These are phyloP conservation scores for Fusarium tanahbumbuense DNA, from an alignment of 2,329 filamentous ascomycete genomes.

Conservation along the genomic window DNA sequence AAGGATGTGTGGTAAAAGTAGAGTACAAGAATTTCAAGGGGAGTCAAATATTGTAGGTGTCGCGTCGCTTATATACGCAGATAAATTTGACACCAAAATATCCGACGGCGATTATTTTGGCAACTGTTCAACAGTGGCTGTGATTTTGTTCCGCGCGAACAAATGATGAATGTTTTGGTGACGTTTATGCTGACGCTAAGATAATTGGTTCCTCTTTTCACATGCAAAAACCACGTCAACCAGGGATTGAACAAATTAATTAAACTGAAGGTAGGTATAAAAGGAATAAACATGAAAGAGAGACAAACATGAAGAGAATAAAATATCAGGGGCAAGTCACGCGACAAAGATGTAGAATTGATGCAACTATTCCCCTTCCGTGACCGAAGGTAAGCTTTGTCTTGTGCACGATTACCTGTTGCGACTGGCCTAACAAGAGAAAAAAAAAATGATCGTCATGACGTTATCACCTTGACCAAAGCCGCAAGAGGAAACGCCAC, in stretches of 20 bases:
- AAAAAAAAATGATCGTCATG: background rate
- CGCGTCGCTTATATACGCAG: background rate
- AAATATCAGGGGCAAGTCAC: constrained; percentile 38
- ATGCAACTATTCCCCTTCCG: constrained; percentile 37
- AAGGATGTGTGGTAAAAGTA: background rate
- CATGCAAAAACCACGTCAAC: background rate
- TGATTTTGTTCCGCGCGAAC: background rate
- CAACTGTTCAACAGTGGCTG: background rate
- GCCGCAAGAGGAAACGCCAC: background rate
- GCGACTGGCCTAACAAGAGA: no score
- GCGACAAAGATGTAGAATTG: constrained; percentile 28
- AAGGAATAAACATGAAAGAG: background rate
- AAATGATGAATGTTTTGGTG: background rate
- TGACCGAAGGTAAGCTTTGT: constrained; percentile 43
- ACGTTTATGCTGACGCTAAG: constrained; percentile 2
- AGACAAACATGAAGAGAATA: background rate
- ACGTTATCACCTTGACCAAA: constrained; percentile 26
- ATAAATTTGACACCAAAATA: background rate
- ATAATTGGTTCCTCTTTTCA: background rate
- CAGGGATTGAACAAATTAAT: background rate
- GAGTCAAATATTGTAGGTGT: background rate
- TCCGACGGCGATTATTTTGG: background rate
- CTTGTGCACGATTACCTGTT: constrained; percentile 42
- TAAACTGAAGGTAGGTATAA: background rate
- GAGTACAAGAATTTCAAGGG: background rate